Conservation (phyloP, 805 yeast genomes). For the Wickerhamiella spandovensis region DNA sequence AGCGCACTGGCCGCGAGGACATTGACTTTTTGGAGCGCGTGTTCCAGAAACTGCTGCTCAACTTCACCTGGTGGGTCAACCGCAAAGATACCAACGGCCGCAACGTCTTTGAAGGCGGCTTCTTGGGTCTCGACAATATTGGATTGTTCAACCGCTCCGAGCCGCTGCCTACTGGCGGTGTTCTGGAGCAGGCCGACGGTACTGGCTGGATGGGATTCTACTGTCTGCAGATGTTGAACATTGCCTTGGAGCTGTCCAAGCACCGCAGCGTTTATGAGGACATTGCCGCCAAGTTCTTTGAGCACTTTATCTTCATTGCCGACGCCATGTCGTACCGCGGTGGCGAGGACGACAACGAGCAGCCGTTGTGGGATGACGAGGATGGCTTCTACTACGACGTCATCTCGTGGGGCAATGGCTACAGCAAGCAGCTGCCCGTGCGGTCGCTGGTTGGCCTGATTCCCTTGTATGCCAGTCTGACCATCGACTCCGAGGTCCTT, state of each 20-base stretch:
- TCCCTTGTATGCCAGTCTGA: conserved; percentile 79
- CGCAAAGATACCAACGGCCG: conserved; percentile 77
- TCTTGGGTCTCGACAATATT: conserved; percentile 82
- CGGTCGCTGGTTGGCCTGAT: conserved; percentile 84
- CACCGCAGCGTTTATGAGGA: conserved; percentile 79
- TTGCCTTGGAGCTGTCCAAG: conserved; percentile 80
- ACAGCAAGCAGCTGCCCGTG: conserved; percentile 58
- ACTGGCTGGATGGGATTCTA: conserved; percentile 98
- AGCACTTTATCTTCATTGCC: conserved; percentile 80
- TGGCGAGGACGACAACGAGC: conserved; percentile 29
- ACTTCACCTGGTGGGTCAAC: conserved; percentile 97
- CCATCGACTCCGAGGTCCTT: conserved; percentile 73
- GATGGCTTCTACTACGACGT: conserved; percentile 87
- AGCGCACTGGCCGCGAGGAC: conserved; percentile 71
- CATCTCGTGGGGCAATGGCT: conserved; percentile 64
- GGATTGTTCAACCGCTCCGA: conserved; percentile 88
- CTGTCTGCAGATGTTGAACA: conserved; percentile 79
- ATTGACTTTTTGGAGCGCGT: conserved; percentile 77
- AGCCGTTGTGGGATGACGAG: conserved; percentile 65
- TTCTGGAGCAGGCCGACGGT: conserved; percentile 83
- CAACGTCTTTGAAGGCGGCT: conserved; percentile 89
- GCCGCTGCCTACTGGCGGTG: conserved; percentile 86
- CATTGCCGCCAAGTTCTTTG: conserved; percentile 87
- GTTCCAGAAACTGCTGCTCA: conserved; percentile 75
- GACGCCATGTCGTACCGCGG: conserved; percentile 77